Conservation (phyloP, 208 protist species). For the Acanthamoeba royreba region DNA sequence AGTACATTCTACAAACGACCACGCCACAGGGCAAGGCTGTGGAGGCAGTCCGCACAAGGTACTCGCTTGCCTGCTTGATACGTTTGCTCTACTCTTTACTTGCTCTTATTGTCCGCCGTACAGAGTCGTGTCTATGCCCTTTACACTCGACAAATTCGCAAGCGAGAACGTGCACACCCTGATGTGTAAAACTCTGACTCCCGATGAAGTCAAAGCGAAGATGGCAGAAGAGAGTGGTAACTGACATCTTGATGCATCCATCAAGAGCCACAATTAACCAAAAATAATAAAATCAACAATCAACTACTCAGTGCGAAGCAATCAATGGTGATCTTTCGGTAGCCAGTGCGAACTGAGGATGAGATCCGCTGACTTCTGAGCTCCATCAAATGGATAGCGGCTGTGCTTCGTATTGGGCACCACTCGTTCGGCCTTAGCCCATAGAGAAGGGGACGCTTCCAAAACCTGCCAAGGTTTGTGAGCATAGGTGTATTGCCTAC, state of each 20-base stretch:
- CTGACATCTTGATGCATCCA: too few species aligned
- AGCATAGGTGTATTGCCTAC: neutral
- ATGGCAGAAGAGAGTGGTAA: neutral
- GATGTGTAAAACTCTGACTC: neutral
- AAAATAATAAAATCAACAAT: neutral
- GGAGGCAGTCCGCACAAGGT: neutral
- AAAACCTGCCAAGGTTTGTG: neutral
- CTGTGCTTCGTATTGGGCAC: neutral
- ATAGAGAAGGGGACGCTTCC: neutral
- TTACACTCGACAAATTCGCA: neutral
- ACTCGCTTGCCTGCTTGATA: neutral
- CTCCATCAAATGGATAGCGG: neutral
- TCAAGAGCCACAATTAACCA: too few species aligned
- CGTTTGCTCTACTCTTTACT: neutral
- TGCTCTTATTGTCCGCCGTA: neutral
- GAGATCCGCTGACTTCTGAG: neutral
- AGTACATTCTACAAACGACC: neutral
- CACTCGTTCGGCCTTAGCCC: neutral
- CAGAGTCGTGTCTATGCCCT: neutral
- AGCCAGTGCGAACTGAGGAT: too few species aligned
- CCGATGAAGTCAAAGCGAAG: neutral
- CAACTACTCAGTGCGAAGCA: too few species aligned
- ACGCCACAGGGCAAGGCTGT: neutral
- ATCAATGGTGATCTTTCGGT: too few species aligned
- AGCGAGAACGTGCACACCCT: neutral